These are phyloP conservation scores for Smallanthus sonchifolius DNA, from an alignment of 129 eudicot genomes.

Conservation along the genomic window DNA sequence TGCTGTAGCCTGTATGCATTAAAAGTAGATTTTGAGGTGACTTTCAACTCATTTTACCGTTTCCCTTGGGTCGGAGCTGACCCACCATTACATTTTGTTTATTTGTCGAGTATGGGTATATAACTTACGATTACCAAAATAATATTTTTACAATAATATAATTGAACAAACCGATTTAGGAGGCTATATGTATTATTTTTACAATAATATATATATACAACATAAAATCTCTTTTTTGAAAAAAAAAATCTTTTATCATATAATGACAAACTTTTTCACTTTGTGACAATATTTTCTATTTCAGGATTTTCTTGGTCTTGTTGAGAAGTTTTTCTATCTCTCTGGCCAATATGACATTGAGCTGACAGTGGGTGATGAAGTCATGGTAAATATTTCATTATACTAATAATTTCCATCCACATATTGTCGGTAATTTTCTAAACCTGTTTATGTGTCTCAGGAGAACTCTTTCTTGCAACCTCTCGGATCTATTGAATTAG, in stretches of 20 bases:
- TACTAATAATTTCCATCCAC: not conserved
- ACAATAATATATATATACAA: not conserved
- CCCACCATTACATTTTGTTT: too few relatives aligned
- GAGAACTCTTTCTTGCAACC: slow-evolving; percentile 80
- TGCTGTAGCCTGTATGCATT: not conserved
- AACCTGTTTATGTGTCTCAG: slow-evolving; percentile 35
- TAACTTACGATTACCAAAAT: too few relatives aligned
- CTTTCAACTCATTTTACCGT: not conserved
- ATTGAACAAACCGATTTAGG: too few relatives aligned
- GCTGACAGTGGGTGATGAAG: slow-evolving; percentile 84
- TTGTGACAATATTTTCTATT: slow-evolving; percentile 11
- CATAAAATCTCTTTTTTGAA: not conserved
- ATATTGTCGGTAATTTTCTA: slow-evolving; percentile 1
- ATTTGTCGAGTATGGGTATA: too few relatives aligned
- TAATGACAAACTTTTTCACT: not conserved
- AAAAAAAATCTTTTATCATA: not conserved
- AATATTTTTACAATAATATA: too few relatives aligned
- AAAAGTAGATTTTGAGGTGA: not conserved
- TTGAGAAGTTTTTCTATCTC: slow-evolving; percentile 55
- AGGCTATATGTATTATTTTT: too few relatives aligned
- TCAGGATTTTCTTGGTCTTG: slow-evolving; percentile 47
- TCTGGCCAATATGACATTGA: slow-evolving; percentile 84
- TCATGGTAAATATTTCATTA: slow-evolving; percentile 53
- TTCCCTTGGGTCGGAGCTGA: not conserved
- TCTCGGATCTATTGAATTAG: slow-evolving; percentile 67